Evolutionary conservation across 2,329 filamentous ascomycete genomes (phyloP), one percentile per base, ranked within the genome.

Genomic region (Alternaria sp.): DNA sequence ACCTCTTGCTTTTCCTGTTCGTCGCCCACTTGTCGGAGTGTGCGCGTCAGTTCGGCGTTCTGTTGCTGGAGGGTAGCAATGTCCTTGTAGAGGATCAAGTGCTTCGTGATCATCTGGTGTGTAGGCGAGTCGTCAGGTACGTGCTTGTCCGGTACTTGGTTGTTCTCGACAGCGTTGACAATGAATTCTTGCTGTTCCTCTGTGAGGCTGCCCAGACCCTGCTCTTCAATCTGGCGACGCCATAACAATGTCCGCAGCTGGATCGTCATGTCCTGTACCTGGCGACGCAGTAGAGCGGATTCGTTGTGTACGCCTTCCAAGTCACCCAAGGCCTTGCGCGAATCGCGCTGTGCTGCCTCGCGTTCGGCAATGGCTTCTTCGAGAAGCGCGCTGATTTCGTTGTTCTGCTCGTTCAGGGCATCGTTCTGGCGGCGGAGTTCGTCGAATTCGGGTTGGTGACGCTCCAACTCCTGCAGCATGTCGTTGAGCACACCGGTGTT

Each of bases 1-100:
- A 93, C 93, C 77, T 97, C 94, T 71, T 95, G 92, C 55, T 92
- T 94, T 81, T 98, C 96, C 85, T 97, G 93, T 78, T 92, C 89
- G 64, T 95, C 91, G 9, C 93, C 93, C 13, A 99, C 85, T 68
- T 96, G 89, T 43, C 95, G 89, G 5, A 93, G 92, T 70, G 97
- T 89, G 53, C 90, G 89, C 23, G 97, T 85, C 19, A 97, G 86
- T 67, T 96, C 91, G 64, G 91, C 86, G 68, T 99, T 98, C 83
- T 97, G 93, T 62, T 91, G 87, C 75, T 97, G 93, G 10, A 99
- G 84, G 58, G 97, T 92, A 61, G 88, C 85, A 43, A 97, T 88
- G 68, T 93, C 90, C 73, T 92, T 93, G 87, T 97, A 99, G 1
- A 93, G 89, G 9, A 94, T 91, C n/a, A 98, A 85, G 65, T 94